Percentiles rank a stretch among this genome's conserved stretches.
Evolutionary conservation across 768 basidiomycete genomes (phyloP).

Genomic region (Suillus plorans): DNA sequence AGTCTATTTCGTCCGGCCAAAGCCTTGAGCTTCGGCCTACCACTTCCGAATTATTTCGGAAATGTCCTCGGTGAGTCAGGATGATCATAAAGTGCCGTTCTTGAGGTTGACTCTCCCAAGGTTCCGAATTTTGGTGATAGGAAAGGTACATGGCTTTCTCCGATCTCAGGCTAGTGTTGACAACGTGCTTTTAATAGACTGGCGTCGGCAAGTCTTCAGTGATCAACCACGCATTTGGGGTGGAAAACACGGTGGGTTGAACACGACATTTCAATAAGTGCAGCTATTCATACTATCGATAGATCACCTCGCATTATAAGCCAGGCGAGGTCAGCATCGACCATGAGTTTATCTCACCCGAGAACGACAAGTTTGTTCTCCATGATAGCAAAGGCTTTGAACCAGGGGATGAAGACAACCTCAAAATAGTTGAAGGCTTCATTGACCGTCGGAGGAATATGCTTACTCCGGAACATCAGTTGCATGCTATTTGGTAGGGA

Average conservation of each 20-base stretch:
- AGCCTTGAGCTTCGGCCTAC: not conserved
- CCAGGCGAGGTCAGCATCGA: conserved; percentile 14
- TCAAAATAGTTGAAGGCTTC: conserved; percentile 12
- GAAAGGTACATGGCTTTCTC: not conserved
- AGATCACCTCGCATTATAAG: not conserved
- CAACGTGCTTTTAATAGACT: not conserved
- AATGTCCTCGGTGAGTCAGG: not conserved
- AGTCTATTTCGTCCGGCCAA: not conserved
- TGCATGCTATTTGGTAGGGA: conserved; percentile 17
- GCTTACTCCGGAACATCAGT: not conserved
- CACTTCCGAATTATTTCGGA: not conserved
- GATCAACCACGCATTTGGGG: not conserved
- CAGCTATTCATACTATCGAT: not conserved
- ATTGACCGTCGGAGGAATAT: conserved; percentile 6
- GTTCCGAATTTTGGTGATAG: not conserved
- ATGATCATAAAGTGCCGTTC: not conserved
- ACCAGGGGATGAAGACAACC: conserved; percentile 10
- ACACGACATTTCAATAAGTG: not conserved
- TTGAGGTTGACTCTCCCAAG: not conserved
- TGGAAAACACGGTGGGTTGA: not conserved
- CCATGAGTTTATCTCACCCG: conserved; percentile 2
- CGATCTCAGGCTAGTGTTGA: not conserved
- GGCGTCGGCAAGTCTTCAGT: not conserved
- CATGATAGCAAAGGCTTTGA: conserved; percentile 19
- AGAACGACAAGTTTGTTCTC: conserved; percentile 13